Evolutionary conservation across 345 rosid genomes (phyloP), one percentile per base, ranked within the genome.

Genomic region (thale cress (Arabidopsis thaliana)): DNA sequence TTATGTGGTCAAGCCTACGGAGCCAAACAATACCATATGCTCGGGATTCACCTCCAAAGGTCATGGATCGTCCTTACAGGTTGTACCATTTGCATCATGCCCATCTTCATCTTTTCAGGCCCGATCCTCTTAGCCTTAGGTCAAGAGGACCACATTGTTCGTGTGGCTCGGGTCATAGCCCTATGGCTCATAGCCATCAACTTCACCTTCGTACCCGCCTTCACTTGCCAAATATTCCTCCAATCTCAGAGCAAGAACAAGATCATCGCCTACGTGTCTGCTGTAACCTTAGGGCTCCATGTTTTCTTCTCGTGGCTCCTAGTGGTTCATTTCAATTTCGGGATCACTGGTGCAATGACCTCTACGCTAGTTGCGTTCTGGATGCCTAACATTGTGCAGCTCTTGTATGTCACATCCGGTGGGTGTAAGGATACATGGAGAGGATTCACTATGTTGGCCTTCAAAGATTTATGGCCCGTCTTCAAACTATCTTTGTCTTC

Each of bases 1-100:
- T 71, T 93, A 12, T 93, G 98, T 42, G 98, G 98, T 50, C 94
- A 93, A 82, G 84, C 96, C 5, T 93, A 53, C 4, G 91, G 98
- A 5, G 93, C 96, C n/a, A 82, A 83, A 78, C 96, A 86, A 34
- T 67, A 87, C 71, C 93, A 87, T 75, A 90, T 90, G 98, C 85
- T 87, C 0, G 98, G 96, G 49, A 58, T 93, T 24, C 87, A 90
- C 76, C 91, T 93, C 22, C 98, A 93, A 72, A 72, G 98, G 49
- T 93, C 96, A 9, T 93, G 96, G 98, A 76, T 86, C 46, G 85
- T 93, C 23, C 81, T 88, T 67, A 55, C 65, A 4, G 0, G 65
- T 12, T 45, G 74, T 30, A 63, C 93, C 5, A 42, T 82, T 16
- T 68, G 72, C 20, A 87, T 92, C 75, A 81, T 62, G 30, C 96